A percentile compares a stretch with the other conserved stretches of the same genome.
phyloP scores from a whole-genome alignment of 2,329 filamentous ascomycete genomes.

The Alternaria sp. region DNA sequence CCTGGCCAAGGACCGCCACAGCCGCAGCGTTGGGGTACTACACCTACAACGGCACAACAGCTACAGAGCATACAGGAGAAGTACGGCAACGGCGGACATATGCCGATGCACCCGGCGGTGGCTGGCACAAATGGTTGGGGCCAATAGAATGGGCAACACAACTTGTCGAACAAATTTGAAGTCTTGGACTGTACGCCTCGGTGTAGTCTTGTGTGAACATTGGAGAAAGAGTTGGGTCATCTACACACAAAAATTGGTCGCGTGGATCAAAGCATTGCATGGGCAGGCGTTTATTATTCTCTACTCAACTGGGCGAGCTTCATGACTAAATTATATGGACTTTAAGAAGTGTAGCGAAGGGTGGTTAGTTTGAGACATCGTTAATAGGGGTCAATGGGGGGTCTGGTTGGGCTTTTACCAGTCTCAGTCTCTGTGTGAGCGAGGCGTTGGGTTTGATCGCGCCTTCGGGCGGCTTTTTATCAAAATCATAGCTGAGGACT shows the following conservation, averaged over 20 bases:
- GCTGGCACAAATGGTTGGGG: constrained; percentile 17
- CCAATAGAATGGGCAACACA: neutral
- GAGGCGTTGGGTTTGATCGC: constrained; percentile 2
- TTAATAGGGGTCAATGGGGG: neutral
- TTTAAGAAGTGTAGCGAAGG: neutral
- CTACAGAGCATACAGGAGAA: constrained; percentile 44
- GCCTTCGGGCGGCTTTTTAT: neutral
- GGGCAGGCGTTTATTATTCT: constrained; percentile 12
- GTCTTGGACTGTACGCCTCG: neutral
- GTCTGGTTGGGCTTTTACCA: neutral
- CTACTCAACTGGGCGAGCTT: neutral
- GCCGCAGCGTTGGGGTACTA: constrained; percentile 38
- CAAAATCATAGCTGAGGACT: neutral
- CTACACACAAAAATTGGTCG: neutral
- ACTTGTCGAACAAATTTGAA: neutral
- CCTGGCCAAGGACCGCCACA: constrained; percentile 16
- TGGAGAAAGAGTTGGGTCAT: neutral
- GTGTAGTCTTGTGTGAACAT: neutral
- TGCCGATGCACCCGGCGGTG: constrained; percentile 13
- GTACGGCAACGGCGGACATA: constrained; percentile 32
- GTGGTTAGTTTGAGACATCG: neutral
- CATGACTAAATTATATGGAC: neutral
- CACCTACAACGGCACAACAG: constrained; percentile 39
- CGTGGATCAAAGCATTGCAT: constrained; percentile 1
- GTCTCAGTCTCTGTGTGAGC: neutral